Conservation (phyloP, 441 rosid species). For the Corymbia citriodora region DNA sequence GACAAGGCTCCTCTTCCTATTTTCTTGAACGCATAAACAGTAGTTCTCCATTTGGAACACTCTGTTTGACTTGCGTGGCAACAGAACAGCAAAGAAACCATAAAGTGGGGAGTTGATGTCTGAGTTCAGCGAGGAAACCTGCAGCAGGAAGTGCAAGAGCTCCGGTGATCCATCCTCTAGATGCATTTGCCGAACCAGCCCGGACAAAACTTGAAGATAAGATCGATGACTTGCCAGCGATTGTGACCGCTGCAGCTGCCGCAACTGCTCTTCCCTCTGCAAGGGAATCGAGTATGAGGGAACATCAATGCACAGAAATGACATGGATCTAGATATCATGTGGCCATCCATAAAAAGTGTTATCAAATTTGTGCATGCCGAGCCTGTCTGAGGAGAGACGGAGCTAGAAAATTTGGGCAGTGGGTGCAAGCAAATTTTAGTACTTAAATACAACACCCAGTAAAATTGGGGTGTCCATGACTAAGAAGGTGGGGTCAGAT, state of each 20-base stretch:
- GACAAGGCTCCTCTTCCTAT: conserved; percentile 32
- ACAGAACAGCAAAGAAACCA: neutral
- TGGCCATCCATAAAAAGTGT: neutral
- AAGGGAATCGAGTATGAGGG: neutral
- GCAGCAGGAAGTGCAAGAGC: conserved; percentile 74
- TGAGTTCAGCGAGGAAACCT: conserved; percentile 33
- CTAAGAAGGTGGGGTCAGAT: neutral
- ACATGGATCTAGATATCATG: neutral
- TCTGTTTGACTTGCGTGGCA: neutral
- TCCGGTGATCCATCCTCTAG: conserved; percentile 73
- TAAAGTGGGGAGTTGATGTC: neutral
- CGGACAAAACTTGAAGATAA: conserved; percentile 48
- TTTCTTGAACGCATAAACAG: neutral
- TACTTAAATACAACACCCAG: neutral
- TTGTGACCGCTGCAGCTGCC: conserved; percentile 64
- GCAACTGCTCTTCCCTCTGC: conserved; percentile 70
- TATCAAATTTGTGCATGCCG: neutral
- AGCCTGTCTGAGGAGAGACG: neutral
- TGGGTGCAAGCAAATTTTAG: neutral
- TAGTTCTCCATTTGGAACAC: neutral
- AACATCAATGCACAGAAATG: neutral
- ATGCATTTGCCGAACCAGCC: conserved; percentile 39
- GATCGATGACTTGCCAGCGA: conserved; percentile 44
- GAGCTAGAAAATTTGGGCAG: neutral
- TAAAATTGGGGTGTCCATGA: neutral